Base-by-base conservation (phyloP, 176 grass and related monocot species). In the Triticum monococcum region DNA sequence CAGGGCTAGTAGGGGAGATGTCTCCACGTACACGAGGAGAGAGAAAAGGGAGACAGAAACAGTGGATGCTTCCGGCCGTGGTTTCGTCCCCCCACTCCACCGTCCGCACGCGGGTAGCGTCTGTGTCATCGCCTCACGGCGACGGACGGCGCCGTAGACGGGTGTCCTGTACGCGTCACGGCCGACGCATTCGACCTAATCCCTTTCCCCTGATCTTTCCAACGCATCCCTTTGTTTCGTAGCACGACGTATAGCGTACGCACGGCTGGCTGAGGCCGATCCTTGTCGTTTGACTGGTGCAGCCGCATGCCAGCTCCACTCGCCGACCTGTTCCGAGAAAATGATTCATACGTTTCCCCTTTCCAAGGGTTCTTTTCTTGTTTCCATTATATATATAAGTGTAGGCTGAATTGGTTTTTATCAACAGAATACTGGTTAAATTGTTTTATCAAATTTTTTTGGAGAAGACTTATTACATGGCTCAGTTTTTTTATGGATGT, bases 141-240 rank as follows among this genome's bases (percentile, higher is more conserved):
- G 26, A 38, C 69, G 31, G 78, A 32, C 41, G 83, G 57, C 83
- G 60, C 68, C 54, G 77, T 25, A 23, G 11, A 25, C 31, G 22
- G 50, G 9, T 12, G 32, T 40, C 32, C n/a, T 63, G 22, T 28
- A 65, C 62, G 80, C 86, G 86, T 83, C 86, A 88, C 17, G 9
- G 80, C 80, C 73, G 25, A 88, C 63, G 86, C 48, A 77, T 56
- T 3, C 71, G 79, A 37, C 41, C 81, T 64, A 37, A 64, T 79
- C 87, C 17, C 26, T 72, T 79, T 52, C 37, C 26, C 0, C 48
- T 24, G 2, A 18, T 17, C 24, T 25, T 22, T 5, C 16, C 12
- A 17, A 7, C 20, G 36, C 52, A 20, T 60, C 66, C 2, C 66
- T 31, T 43, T 9, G 79, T 61, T 66, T 31, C 12, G 24, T n/a